These are phyloP conservation scores for Lyophyllum shimeji DNA, from an alignment of 768 basidiomycete genomes.

Conservation along the genomic window DNA sequence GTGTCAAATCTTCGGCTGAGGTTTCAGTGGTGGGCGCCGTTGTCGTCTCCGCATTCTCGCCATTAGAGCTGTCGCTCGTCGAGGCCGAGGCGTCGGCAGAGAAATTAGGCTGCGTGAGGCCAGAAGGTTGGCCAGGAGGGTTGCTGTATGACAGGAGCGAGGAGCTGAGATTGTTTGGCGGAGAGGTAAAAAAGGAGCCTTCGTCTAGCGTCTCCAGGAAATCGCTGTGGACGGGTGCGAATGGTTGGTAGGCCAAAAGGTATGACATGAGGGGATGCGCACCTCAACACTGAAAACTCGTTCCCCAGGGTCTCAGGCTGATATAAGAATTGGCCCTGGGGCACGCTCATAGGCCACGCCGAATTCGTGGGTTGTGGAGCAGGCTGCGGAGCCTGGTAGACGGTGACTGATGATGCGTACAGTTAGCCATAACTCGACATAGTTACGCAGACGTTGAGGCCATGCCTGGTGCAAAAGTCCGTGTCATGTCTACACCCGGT, in stretches of 20 bases:
- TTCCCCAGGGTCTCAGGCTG: slow-evolving; percentile 75
- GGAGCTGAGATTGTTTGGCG: slow-evolving; percentile 44
- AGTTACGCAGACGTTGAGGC: slow-evolving; percentile 7
- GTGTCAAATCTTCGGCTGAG: slow-evolving; percentile 35
- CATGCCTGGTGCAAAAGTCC: slow-evolving; percentile 48
- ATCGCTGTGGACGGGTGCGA: slow-evolving; percentile 48
- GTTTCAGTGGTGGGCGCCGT: not conserved
- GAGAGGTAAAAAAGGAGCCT: slow-evolving; percentile 74
- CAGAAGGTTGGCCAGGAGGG: not conserved
- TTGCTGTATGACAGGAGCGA: slow-evolving; percentile 47
- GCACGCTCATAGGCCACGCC: slow-evolving; percentile 54
- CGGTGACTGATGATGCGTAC: slow-evolving; percentile 30
- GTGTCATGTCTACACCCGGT: slow-evolving; percentile 30
- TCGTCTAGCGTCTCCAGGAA: slow-evolving; percentile 89
- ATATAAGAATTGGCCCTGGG: slow-evolving; percentile 59
- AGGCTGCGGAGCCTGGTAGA: slow-evolving; percentile 34
- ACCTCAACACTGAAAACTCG: slow-evolving; percentile 83
- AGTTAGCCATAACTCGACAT: not conserved
- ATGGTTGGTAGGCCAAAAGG: not conserved
- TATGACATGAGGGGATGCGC: slow-evolving; percentile 21
- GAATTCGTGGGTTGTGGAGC: slow-evolving; percentile 30
- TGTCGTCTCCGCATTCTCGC: not conserved
- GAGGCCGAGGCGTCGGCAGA: slow-evolving; percentile 5
- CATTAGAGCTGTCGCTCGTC: slow-evolving; percentile 1
- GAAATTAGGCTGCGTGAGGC: slow-evolving; percentile 14